These are phyloP conservation scores for Fusarium oxysporum DNA, from an alignment of 2,329 filamentous ascomycete genomes.

Conservation along the genomic window DNA sequence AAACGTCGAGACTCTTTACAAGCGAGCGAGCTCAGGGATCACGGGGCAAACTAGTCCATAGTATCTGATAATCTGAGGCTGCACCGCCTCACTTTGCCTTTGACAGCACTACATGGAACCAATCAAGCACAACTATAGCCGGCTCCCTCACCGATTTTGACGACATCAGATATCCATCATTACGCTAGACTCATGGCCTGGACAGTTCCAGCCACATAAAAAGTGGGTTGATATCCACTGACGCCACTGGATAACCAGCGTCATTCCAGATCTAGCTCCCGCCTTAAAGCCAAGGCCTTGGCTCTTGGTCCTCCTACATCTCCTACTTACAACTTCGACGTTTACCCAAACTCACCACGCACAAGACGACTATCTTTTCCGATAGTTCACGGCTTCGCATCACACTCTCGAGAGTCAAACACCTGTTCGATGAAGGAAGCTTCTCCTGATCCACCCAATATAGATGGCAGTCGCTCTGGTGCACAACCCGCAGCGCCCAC, in stretches of 20 bases:
- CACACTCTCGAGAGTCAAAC: conserved; percentile 18
- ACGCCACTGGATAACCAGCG: conserved; percentile 31
- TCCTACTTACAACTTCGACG: conserved; percentile 23
- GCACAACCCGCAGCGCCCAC: conserved; percentile 63
- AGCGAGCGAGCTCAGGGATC: conserved; percentile 11
- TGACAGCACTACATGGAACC: conserved; percentile 4
- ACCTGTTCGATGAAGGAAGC: conserved; percentile 72
- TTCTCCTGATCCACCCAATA: conserved; percentile 64
- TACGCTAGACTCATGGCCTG: not conserved
- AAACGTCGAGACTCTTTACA: conserved; percentile 12
- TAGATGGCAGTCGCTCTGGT: conserved; percentile 69
- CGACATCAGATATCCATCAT: conserved; percentile 5
- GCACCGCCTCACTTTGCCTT: conserved; percentile 40
- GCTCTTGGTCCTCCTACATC: conserved; percentile 15
- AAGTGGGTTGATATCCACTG: conserved; percentile 16
- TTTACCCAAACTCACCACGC: conserved; percentile 34
- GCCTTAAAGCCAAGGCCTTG: conserved; percentile 43
- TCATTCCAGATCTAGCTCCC: conserved; percentile 24
- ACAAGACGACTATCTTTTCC: conserved; percentile 19
- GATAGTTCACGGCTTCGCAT: conserved; percentile 6
- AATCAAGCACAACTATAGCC: conserved; percentile 19
- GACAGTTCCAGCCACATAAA: conserved; percentile 7
- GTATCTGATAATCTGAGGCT: conserved; percentile 2
- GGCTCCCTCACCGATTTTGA: conserved; percentile 13
- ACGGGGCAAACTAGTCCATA: conserved; percentile 1